Conservation (phyloP, 305 asterid genomes). For the Fraxinus albicans region DNA sequence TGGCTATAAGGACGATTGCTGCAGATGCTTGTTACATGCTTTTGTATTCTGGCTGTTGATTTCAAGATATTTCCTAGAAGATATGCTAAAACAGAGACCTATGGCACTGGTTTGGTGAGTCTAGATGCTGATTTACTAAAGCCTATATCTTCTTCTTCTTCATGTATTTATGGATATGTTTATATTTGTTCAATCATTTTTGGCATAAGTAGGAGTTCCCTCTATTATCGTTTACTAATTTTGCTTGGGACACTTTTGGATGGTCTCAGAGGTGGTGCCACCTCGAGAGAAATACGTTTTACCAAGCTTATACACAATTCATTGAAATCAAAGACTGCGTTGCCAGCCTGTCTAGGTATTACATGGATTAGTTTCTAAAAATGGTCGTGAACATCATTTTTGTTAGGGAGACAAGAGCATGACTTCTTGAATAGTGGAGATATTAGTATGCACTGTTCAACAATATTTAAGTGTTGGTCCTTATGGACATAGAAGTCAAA, state of each 20-base stretch:
- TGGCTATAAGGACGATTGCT: constrained; percentile 24
- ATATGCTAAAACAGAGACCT: constrained; percentile 92
- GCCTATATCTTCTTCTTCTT: constrained; percentile 14
- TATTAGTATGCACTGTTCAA: not conserved
- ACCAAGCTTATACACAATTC: not conserved
- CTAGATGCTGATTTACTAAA: not conserved
- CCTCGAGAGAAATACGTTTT: not conserved
- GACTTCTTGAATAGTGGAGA: not conserved
- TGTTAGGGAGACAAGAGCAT: not conserved
- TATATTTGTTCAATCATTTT: not conserved
- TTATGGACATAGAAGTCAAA: not conserved
- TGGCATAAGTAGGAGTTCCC: not conserved
- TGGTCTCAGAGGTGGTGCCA: not conserved
- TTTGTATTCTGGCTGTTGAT: constrained; percentile 90
- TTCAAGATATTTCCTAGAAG: constrained; percentile 90
- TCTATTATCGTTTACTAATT: not conserved
- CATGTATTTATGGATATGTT: not conserved
- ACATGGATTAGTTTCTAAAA: not conserved
- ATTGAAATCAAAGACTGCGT: not conserved
- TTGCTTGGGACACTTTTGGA: not conserved
- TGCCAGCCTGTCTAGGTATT: not conserved
- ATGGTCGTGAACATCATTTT: not conserved
- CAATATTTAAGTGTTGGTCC: not conserved
- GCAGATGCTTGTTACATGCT: constrained; percentile 82
- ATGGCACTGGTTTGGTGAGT: constrained; percentile 82